Conservation (phyloP, 192 early-diverging fungal species). For the Coemansia reversa region DNA sequence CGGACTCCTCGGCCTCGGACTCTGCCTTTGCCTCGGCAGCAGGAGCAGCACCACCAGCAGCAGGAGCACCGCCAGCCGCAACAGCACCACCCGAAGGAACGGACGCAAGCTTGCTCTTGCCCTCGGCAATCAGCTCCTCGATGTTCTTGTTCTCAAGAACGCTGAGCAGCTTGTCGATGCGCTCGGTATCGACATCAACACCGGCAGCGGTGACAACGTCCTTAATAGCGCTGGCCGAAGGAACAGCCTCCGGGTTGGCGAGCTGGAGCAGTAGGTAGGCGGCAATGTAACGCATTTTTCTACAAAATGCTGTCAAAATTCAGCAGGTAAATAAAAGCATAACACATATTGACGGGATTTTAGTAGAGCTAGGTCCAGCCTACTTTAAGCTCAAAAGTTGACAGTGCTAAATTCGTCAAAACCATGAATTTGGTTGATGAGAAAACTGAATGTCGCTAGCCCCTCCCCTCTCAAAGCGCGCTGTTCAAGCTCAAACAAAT, state of each 20-base stretch:
- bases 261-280: conserved; percentile 94
- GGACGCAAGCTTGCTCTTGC: conserved; percentile 87
- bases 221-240: conserved; percentile 76
- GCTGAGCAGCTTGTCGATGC: conserved; percentile 73
- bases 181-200: conserved; percentile 83
- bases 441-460: too few relatives aligned
- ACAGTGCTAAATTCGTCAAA: neutral
- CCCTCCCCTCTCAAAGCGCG: neutral
- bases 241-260: conserved; percentile 78
- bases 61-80: conserved; percentile 62
- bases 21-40: conserved; percentile 58
- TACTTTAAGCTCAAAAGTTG: neutral
- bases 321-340: neutral
- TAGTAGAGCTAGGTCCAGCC: neutral
- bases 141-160: conserved; percentile 89
- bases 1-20: conserved; percentile 85
- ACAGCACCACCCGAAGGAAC: conserved; percentile 91
- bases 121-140: conserved; percentile 90
- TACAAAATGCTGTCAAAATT: conserved; percentile 14
- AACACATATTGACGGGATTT: neutral
- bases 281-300: conserved; percentile 94
- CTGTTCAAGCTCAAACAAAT: neutral
- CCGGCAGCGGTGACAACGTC: conserved; percentile 86
- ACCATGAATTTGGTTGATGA: neutral
- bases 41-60: conserved; percentile 65